phyloP scores from a whole-genome alignment of 495 filamentous ascomycete genomes.

The Trichoderma asperelloides region DNA sequence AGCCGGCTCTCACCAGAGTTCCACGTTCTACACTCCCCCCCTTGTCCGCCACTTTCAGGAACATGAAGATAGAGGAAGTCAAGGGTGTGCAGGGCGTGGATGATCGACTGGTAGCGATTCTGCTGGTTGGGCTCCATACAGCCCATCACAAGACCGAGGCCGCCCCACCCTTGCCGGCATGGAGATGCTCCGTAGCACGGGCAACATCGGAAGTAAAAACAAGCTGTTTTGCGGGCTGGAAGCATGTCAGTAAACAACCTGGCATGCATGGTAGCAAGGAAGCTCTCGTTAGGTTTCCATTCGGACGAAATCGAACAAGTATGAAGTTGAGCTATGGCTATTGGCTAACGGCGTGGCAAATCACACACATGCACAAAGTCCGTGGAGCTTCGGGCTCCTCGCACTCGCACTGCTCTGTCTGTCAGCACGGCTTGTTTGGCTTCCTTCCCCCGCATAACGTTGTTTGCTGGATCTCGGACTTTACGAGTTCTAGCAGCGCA shows the following conservation, averaged over 20 bases:
- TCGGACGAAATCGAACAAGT: background rate
- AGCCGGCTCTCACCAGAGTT: background rate
- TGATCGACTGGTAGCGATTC: background rate
- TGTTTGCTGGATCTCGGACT: background rate
- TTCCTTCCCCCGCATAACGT: background rate
- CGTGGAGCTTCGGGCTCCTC: background rate
- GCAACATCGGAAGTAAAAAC: background rate
- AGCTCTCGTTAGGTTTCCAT: background rate
- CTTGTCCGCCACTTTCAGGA: background rate
- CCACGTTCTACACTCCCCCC: background rate
- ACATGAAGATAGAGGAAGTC: background rate
- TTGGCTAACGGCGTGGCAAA: background rate
- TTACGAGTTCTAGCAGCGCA: background rate
- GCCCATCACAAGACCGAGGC: constrained; percentile 4
- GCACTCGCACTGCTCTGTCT: background rate
- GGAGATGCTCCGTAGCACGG: background rate
- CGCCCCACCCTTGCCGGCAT: background rate
- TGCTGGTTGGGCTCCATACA: background rate
- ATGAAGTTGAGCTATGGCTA: background rate
- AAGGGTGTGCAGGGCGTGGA: background rate
- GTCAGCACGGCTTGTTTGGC: background rate
- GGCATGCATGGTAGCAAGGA: background rate
- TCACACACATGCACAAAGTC: background rate
- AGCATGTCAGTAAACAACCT: background rate
- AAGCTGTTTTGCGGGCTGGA: background rate